A percentile compares a stretch with the other conserved stretches of the same genome.
phyloP scores from a whole-genome alignment of 805 yeast genomes.

The Cyberlindnera americana region DNA sequence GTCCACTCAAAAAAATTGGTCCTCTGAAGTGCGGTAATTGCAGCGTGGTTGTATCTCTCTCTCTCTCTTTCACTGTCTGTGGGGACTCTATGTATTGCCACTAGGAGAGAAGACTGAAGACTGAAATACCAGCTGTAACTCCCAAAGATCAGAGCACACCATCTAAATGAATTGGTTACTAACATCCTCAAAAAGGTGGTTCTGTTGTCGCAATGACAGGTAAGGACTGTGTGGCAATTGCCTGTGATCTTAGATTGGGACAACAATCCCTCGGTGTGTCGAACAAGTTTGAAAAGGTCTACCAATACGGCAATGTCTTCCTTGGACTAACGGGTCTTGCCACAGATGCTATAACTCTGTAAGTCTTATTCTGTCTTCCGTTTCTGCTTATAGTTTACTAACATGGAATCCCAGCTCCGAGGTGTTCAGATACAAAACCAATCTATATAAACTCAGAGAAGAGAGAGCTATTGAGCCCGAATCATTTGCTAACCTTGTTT shows the following conservation, averaged over 20 bases:
- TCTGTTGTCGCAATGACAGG: slow-evolving; percentile 98
- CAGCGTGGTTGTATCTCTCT: too few relatives aligned
- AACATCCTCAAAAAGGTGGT: slow-evolving; percentile 56
- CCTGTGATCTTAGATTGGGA: slow-evolving; percentile 91
- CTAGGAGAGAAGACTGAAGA: too few relatives aligned
- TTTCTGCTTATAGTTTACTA: neutral
- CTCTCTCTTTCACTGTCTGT: too few relatives aligned
- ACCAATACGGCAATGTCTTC: slow-evolving; percentile 79
- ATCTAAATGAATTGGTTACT: slow-evolving; percentile 13
- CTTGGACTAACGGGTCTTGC: slow-evolving; percentile 95
- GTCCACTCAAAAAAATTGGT: neutral
- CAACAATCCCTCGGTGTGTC: slow-evolving; percentile 89
- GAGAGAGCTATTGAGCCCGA: slow-evolving; percentile 91
- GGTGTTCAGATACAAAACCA: slow-evolving; percentile 77
- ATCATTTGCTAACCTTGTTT: slow-evolving; percentile 88
- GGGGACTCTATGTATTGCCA: too few relatives aligned
- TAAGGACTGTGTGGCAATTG: slow-evolving; percentile 97
- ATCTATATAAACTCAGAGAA: slow-evolving; percentile 84
- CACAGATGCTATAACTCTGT: slow-evolving; percentile 77
- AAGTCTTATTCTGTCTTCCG: slow-evolving; percentile 2
- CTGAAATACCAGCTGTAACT: too few relatives aligned
- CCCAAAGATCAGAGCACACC: too few relatives aligned
- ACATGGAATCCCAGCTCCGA: slow-evolving; percentile 40
- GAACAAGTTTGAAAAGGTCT: slow-evolving; percentile 89
- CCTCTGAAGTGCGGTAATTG: too few relatives aligned